A percentile compares a stretch with the other conserved stretches of the same genome.
Evolutionary conservation across 352 stramenopile genomes (phyloP).

Genomic region (Globisporangium spiculum): DNA sequence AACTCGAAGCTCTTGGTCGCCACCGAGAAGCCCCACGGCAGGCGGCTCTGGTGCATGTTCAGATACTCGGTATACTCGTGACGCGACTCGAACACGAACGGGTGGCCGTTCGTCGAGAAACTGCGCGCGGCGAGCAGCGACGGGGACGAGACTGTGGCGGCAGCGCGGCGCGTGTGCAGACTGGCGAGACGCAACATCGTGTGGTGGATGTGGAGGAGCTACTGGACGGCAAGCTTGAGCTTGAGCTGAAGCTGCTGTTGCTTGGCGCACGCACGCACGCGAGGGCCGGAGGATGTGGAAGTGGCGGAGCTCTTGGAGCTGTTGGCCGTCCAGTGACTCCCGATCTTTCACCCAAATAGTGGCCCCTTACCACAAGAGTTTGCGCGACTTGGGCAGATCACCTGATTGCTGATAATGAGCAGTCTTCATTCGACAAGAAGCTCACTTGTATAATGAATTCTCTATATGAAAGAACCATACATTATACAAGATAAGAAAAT

Average conservation of each 20-base stretch:
- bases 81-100: constrained; percentile 80
- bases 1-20: constrained; percentile 85
- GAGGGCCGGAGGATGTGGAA: background rate
- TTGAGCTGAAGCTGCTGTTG: background rate
- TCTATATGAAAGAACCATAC: background rate
- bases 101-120: constrained; percentile 43
- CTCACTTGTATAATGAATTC: background rate
- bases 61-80: constrained; percentile 85
- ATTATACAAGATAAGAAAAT: background rate
- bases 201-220: background rate
- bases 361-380: constrained; percentile 1
- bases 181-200: constrained; percentile 19
- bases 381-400: background rate
- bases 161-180: constrained; percentile 20
- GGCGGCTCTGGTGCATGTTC: constrained; percentile 62
- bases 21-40: constrained; percentile 85
- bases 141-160: constrained; percentile 7
- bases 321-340: background rate
- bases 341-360: constrained; percentile 7
- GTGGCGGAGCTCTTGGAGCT: background rate
- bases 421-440: background rate
- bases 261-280: background rate
- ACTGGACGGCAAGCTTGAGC: background rate
- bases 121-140: constrained; percentile 26
- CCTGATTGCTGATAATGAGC: background rate